phyloP scores from a whole-genome alignment of 2,329 filamentous ascomycete genomes.

The Samsoniella hepiali region DNA sequence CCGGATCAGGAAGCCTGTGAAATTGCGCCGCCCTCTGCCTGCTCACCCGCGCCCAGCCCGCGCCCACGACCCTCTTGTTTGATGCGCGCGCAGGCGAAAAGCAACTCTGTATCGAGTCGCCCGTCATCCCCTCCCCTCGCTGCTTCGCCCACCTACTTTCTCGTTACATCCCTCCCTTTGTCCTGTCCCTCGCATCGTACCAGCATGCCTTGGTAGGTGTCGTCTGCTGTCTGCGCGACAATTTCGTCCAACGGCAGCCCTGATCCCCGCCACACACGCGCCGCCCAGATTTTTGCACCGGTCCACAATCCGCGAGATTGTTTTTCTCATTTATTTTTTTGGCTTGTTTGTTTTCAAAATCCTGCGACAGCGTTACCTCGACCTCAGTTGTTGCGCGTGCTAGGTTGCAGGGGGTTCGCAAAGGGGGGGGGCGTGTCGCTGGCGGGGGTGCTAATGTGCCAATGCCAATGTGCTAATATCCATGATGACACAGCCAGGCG shows the following conservation, averaged over 20 bases:
- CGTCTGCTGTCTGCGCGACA: not conserved
- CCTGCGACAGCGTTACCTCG: constrained; percentile 6
- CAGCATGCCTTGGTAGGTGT: not conserved
- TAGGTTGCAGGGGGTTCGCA: constrained; percentile 11
- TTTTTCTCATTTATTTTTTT: not conserved
- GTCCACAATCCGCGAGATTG: not conserved
- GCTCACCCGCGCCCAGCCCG: not conserved
- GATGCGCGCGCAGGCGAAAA: constrained; percentile 13
- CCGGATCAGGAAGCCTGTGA: constrained; percentile 16
- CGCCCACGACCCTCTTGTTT: not conserved
- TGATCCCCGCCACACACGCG: not conserved
- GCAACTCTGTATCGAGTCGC: constrained; percentile 1
- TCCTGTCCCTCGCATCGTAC: not conserved
- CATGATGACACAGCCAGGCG: constrained; percentile 16
- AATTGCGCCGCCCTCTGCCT: constrained; percentile 3
- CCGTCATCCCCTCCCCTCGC: not conserved
- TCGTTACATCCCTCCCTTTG: not conserved
- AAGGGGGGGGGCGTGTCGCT: constrained; percentile 13
- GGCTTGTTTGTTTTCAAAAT: constrained; percentile 9
- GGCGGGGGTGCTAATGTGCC: constrained; percentile 4
- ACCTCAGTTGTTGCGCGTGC: not conserved
- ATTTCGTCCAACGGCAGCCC: not conserved
- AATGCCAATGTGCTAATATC: constrained; percentile 3
- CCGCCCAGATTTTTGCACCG: not conserved
- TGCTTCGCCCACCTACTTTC: not conserved